A percentile compares a stretch with the other conserved stretches of the same genome.
Evolutionary conservation across 495 filamentous ascomycete species (phyloP).

Genomic region (Aspergillus diversus): DNA sequence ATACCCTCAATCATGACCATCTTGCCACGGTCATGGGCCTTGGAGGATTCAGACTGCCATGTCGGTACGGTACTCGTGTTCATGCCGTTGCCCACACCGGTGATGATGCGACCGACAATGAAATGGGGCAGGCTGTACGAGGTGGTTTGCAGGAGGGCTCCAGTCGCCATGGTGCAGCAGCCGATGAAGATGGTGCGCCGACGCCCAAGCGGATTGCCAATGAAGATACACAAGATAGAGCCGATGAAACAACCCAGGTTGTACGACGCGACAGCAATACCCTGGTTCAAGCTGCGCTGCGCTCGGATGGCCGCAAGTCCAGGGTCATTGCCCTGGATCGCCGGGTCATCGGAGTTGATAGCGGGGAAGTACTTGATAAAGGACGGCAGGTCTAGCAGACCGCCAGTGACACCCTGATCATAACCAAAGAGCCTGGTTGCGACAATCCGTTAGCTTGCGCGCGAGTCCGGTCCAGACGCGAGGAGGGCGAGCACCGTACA

Average conservation of each 20-base stretch:
- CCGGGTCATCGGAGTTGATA: constrained; percentile 28
- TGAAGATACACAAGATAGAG: constrained; percentile 67
- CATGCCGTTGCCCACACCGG: constrained; percentile 68
- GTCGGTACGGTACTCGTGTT: constrained; percentile 54
- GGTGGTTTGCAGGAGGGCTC: constrained; percentile 65
- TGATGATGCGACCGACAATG: constrained; percentile 67
- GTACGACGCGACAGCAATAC: constrained; percentile 64
- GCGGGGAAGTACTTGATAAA: constrained; percentile 58
- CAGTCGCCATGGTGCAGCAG: constrained; percentile 65
- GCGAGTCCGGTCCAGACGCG: background rate
- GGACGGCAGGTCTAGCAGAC: constrained; percentile 56
- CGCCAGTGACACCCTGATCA: constrained; percentile 61
- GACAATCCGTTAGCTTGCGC: constrained; percentile 5
- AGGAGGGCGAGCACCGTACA: constrained; percentile 32
- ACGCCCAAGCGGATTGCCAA: constrained; percentile 72
- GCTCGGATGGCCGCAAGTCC: constrained; percentile 9
- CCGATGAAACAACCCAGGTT: constrained; percentile 79
- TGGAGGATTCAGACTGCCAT: constrained; percentile 69
- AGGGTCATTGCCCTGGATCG: constrained; percentile 2
- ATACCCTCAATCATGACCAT: constrained; percentile 77
- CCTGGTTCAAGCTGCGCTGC: constrained; percentile 43
- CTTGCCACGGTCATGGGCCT: constrained; percentile 70
- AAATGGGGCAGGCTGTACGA: constrained; percentile 64
- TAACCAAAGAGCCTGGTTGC: constrained; percentile 52
- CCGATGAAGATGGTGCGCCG: constrained; percentile 68